Evolutionary conservation across 2,329 filamentous ascomycete genomes (phyloP), one percentile per base, ranked within the genome.

Genomic region (Lasiodiplodia citricola): DNA sequence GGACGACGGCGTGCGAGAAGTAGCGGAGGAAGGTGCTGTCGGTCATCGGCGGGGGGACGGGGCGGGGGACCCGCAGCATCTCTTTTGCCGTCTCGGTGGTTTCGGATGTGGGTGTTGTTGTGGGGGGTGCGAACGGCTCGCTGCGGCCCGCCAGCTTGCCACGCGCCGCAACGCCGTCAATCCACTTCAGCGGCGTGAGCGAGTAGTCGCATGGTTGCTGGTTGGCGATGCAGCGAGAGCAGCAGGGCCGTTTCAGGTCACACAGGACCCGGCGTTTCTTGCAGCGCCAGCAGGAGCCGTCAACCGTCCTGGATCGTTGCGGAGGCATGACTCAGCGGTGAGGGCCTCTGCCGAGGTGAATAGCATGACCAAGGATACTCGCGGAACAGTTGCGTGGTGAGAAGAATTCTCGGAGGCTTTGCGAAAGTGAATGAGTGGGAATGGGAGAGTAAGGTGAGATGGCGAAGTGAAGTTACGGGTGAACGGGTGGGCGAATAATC

Each of bases 131-230:
- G 13, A 47, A 21, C 2, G 57, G 57, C 21, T 31, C 23, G 38
- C 14, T 25, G 11, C 57, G 57, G 14, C 57, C 57, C 10, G 57
- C 57, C 16, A 60, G 57, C 13, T 47, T 60, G 11, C 57, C 57
- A 16, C 57, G 57, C 16, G 57, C 57, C 4, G 57, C 57, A 8
- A 60, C 57, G 2, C 57, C 57, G 23, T 60, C 38, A 23, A 60
- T 47, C 57, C 57, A 60, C 23, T 60, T 60, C 37, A 60, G 57
- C 16, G 37, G 57, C n/a, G 38, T 47, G 4, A 16, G 57, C 1
- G 57, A 60, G 23, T 60, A 60, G 10, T 60, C 38, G 38, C 57
- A 60, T 3, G 23, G 38, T 5, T 60, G 57, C n/a, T 47, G 37
- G 38, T 37, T 13, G 2, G 57, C 38, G 23, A 14, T 16, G 23